Conservation (phyloP, 2,329 filamentous ascomycete species). For the Microthyrium microscopicum region DNA sequence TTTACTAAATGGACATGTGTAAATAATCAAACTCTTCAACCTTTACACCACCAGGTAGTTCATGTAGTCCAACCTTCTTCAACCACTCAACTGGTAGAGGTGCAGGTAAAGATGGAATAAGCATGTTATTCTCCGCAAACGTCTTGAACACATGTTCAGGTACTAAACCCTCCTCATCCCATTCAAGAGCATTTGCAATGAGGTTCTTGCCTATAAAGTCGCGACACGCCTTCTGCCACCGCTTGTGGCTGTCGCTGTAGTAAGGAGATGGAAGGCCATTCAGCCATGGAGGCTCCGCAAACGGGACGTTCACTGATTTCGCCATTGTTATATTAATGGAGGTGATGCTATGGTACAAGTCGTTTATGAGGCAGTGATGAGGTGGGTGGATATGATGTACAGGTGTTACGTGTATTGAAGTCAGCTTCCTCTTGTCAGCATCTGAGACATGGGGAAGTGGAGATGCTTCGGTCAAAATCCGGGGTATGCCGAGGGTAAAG, state of each 20-base stretch:
- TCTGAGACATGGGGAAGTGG: too few species aligned
- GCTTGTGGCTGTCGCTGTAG: slow-evolving; percentile 47
- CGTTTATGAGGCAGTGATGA: too few species aligned
- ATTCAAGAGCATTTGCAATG: slow-evolving; percentile 45
- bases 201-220: slow-evolving; percentile 49
- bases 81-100: slow-evolving; percentile 54
- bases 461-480: too few species aligned
- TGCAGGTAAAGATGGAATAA: slow-evolving; percentile 52
- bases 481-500: too few species aligned
- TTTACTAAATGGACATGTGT: slow-evolving; percentile 54
- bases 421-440: too few species aligned
- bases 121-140: slow-evolving; percentile 50
- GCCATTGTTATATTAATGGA: too few species aligned
- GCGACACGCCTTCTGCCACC: slow-evolving; percentile 52
- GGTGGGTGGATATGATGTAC: too few species aligned
- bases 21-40: slow-evolving; percentile 62
- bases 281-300: slow-evolving; percentile 58
- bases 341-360: too few species aligned
- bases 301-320: slow-evolving; percentile 31
- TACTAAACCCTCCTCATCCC: slow-evolving; percentile 49
- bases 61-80: slow-evolving; percentile 45
- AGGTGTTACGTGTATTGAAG: too few species aligned
- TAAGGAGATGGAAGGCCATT: slow-evolving; percentile 54
- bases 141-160: slow-evolving; percentile 46
- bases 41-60: slow-evolving; percentile 47